These are phyloP conservation scores for Ceratocystis variospora DNA, from an alignment of 2,329 filamentous ascomycete genomes.

Conservation along the genomic window DNA sequence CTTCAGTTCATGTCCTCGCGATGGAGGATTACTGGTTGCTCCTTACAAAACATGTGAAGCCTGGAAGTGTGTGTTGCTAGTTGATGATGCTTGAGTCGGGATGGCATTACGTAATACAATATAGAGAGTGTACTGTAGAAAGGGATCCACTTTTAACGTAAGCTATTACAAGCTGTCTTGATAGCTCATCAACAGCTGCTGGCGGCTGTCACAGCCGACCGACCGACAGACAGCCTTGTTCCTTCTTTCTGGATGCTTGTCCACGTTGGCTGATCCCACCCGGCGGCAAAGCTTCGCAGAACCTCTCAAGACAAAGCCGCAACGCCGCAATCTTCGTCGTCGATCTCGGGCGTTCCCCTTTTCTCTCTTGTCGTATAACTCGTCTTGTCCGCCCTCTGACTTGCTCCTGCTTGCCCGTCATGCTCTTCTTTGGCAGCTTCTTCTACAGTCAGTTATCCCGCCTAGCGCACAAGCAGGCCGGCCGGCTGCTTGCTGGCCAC, in stretches of 20 bases:
- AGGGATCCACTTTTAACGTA: background rate
- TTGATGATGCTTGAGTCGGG: too few species aligned
- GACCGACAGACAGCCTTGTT: background rate
- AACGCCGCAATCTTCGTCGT: background rate
- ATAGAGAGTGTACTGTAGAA: background rate
- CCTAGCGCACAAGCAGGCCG: background rate
- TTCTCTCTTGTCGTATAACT: background rate
- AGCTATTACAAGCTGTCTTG: background rate
- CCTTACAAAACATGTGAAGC: background rate
- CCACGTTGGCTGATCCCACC: background rate
- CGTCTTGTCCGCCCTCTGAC: background rate
- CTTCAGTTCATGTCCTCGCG: background rate
- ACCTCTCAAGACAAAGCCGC: background rate
- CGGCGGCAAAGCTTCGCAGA: too few species aligned
- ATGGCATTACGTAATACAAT: too few species aligned
- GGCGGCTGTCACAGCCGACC: background rate
- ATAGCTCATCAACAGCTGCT: background rate
- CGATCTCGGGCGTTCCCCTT: background rate
- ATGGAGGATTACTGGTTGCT: background rate
- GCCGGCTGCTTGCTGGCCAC: background rate
- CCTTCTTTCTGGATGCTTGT: background rate
- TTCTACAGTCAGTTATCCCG: conserved; percentile 40
- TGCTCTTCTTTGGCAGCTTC: conserved; percentile 59
- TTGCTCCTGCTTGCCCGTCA: conserved; percentile 26
- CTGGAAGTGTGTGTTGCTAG: background rate